These are phyloP conservation scores for Sporisorium exsertum DNA, from an alignment of 1,284 basidiomycete genomes.

Conservation along the genomic window DNA sequence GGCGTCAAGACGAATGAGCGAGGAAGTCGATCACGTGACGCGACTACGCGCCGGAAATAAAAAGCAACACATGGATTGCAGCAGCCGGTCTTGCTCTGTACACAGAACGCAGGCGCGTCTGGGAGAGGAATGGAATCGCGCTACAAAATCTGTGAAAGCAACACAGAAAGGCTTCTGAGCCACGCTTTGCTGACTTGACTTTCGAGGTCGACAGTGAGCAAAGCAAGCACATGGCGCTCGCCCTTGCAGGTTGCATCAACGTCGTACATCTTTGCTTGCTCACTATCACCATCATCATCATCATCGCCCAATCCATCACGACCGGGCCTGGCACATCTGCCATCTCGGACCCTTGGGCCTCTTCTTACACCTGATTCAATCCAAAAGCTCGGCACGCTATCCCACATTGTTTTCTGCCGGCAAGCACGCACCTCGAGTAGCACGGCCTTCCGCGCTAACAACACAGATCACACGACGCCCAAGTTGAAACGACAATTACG, in stretches of 20 bases:
- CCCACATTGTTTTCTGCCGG: not conserved
- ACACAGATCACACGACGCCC: not conserved
- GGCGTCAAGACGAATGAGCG: not conserved
- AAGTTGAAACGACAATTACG: not conserved
- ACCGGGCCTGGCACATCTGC: not conserved
- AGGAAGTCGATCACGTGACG: constrained; percentile 6
- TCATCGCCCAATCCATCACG: not conserved
- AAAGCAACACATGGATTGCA: not conserved
- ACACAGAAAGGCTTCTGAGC: not conserved
- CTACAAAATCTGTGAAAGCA: no score
- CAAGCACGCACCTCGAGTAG: not conserved
- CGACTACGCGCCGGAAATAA: constrained; percentile 1
- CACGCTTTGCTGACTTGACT: not conserved
- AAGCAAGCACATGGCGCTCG: constrained; percentile 3
- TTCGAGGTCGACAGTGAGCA: not conserved
- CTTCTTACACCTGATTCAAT: not conserved
- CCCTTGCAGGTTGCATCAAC: constrained; percentile 4
- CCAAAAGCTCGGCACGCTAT: not conserved
- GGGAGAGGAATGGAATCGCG: not conserved
- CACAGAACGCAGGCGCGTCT: no score
- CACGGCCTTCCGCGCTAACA: not conserved
- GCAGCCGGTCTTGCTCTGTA: no score
- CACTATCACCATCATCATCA: constrained; percentile 5
- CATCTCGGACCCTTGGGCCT: not conserved
- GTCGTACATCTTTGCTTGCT: not conserved